A percentile compares a stretch with the other conserved stretches of the same genome.
Evolutionary conservation across 371 early-diverging fungal species (phyloP).

Genomic region (Zopfochytrium polystomum): DNA sequence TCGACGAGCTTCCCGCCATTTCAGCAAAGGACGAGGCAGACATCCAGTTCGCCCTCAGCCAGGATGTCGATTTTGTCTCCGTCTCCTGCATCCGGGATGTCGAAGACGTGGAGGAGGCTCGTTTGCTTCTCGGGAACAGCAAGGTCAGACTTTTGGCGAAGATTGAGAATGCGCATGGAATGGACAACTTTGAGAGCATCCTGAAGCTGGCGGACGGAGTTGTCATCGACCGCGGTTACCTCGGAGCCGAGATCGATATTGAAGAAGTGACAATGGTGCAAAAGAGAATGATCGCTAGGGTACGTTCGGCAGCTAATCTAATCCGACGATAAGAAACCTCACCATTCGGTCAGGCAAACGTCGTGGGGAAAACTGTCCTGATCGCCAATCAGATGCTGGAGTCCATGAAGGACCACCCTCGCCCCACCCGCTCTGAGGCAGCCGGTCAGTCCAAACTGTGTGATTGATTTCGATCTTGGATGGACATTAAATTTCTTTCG

Average conservation of each 20-base stretch:
- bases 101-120: constrained; percentile 48
- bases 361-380: constrained; percentile 54
- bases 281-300: constrained; percentile 49
- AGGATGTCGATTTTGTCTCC: constrained; percentile 58
- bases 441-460: constrained; percentile 19
- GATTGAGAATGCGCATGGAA: constrained; percentile 57
- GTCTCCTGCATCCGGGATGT: constrained; percentile 56
- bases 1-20: constrained; percentile 49
- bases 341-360: constrained; percentile 35
- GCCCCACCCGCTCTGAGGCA: constrained; percentile 55
- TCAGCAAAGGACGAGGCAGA: constrained; percentile 55
- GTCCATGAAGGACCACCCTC: constrained; percentile 50
- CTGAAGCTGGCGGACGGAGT: constrained; percentile 58
- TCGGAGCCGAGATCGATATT: constrained; percentile 59
- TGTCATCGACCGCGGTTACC: constrained; percentile 66
- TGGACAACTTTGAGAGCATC: constrained; percentile 60
- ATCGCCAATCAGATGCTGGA: constrained; percentile 67
- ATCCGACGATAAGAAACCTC: constrained; percentile 12
- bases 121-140: constrained; percentile 46
- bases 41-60: constrained; percentile 53
- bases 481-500: neutral
- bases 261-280: constrained; percentile 53
- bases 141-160: constrained; percentile 51
- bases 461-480: neutral
- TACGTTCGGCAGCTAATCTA: constrained; percentile 10